Evolutionary conservation across 192 early-diverging fungal species (phyloP).

Genomic region (Coemansia sp.): DNA sequence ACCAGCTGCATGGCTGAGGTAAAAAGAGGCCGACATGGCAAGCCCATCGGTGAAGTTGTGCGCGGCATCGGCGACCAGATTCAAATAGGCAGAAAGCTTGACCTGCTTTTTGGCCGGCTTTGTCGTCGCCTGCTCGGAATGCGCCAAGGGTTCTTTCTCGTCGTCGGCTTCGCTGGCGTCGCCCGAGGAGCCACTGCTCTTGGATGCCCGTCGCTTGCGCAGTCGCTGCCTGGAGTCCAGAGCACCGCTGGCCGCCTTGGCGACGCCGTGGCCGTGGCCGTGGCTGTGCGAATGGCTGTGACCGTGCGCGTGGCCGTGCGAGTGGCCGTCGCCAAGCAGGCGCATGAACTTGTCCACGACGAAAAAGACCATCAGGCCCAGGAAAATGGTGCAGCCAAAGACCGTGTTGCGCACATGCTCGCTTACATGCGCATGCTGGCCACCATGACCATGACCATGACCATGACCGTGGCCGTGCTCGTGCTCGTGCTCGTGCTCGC

Average conservation of each 20-base stretch:
- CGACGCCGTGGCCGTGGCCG: slow-evolving; percentile 39
- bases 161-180: slow-evolving; percentile 45
- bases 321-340: slow-evolving; percentile 63
- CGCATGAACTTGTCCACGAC: slow-evolving; percentile 82
- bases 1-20: slow-evolving; percentile 75
- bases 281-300: slow-evolving; percentile 50
- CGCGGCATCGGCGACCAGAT: slow-evolving; percentile 77
- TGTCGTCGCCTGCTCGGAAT: slow-evolving; percentile 2
- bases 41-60: slow-evolving; percentile 88
- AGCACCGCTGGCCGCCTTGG: slow-evolving; percentile 9
- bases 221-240: slow-evolving; percentile 33
- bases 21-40: slow-evolving; percentile 81
- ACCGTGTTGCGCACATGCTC: slow-evolving; percentile 57
- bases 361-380: slow-evolving; percentile 73
- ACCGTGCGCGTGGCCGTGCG: slow-evolving; percentile 58
- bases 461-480: slow-evolving; percentile 35
- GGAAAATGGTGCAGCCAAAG: slow-evolving; percentile 72
- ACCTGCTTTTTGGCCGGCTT: slow-evolving; percentile 36
- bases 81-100: slow-evolving; percentile 73
- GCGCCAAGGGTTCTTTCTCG: slow-evolving; percentile 36
- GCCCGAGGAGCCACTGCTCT: slow-evolving; percentile 14
- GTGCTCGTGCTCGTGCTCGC: slow-evolving; percentile 43
- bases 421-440: slow-evolving; percentile 27
- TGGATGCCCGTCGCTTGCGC: slow-evolving; percentile 27
- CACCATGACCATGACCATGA: slow-evolving; percentile 11